phyloP scores from a whole-genome alignment of 2,329 filamentous ascomycete genomes.

The Claviceps citrina region DNA sequence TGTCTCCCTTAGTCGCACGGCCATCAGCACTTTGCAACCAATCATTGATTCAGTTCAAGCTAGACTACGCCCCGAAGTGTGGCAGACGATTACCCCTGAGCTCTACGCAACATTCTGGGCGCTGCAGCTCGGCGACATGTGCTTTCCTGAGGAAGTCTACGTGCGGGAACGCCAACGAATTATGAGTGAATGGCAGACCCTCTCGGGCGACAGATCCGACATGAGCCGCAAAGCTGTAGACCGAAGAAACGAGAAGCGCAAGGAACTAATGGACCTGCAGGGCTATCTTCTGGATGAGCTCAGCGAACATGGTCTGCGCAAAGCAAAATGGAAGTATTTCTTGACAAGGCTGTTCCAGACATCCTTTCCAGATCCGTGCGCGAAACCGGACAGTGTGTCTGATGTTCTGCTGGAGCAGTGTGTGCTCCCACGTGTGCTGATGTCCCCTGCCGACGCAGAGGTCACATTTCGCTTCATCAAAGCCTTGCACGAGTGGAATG shows the following conservation, averaged over 20 bases:
- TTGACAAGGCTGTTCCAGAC: constrained; percentile 59
- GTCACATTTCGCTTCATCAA: constrained; percentile 79
- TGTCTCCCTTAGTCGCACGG: constrained; percentile 17
- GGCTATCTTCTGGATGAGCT: constrained; percentile 59
- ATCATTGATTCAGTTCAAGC: constrained; percentile 54
- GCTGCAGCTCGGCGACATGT: constrained; percentile 66
- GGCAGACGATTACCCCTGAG: constrained; percentile 56
- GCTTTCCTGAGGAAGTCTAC: constrained; percentile 63
- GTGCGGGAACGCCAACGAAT: constrained; percentile 56
- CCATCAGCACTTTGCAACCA: constrained; percentile 39
- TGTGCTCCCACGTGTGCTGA: constrained; percentile 70
- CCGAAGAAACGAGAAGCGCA: constrained; percentile 48
- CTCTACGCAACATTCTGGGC: constrained; percentile 93
- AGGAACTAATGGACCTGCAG: constrained; percentile 51
- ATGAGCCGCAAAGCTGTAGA: constrained; percentile 51
- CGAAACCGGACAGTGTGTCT: constrained; percentile 52
- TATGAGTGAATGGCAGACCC: constrained; percentile 48
- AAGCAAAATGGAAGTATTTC: constrained; percentile 50
- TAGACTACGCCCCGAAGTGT: constrained; percentile 46
- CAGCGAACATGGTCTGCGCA: constrained; percentile 51
- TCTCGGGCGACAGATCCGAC: constrained; percentile 59
- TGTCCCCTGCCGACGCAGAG: constrained; percentile 77
- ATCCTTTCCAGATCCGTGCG: constrained; percentile 59
- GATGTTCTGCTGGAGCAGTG: constrained; percentile 76
- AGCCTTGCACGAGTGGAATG: constrained; percentile 70